Percentiles rank a stretch among this genome's conserved stretches.
Evolutionary conservation across 345 rosid species (phyloP).

Genomic region (Noccaea caerulescens): DNA sequence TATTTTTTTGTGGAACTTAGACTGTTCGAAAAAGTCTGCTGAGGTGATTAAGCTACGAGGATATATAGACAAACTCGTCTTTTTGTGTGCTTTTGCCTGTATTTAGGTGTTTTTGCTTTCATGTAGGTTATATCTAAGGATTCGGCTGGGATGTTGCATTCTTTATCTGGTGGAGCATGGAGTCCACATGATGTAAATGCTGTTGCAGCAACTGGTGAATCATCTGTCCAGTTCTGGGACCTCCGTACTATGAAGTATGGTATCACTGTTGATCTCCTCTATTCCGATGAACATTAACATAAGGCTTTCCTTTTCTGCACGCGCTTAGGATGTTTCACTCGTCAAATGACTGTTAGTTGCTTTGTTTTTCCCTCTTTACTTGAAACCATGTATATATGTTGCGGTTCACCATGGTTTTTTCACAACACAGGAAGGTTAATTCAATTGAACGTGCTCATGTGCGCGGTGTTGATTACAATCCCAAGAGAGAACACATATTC

Average conservation of each 20-base stretch:
- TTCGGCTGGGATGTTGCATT: conserved; percentile 82
- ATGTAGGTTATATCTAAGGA: conserved; percentile 76
- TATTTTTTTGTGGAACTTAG: conserved; percentile 76
- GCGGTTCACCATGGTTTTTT: conserved; percentile 17
- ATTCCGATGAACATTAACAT: background rate
- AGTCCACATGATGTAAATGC: conserved; percentile 86
- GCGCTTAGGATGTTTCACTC: conserved; percentile 8
- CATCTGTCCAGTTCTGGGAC: conserved; percentile 93
- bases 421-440: conserved; percentile 62
- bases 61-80: background rate
- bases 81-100: background rate
- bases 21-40: conserved; percentile 70
- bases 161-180: conserved; percentile 90
- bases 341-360: conserved; percentile 4
- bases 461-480: conserved; percentile 65
- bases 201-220: conserved; percentile 83
- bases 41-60: conserved; percentile 53
- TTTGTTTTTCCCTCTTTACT: conserved; percentile 1
- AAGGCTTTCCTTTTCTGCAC: conserved; percentile 3
- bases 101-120: background rate
- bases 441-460: conserved; percentile 70
- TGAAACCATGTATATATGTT: conserved; percentile 7
- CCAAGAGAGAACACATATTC: conserved; percentile 65
- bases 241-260: conserved; percentile 81
- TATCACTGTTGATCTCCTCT: conserved; percentile 28